Conservation (phyloP, 768 basidiomycete species). For the Auricularia sp. region DNA sequence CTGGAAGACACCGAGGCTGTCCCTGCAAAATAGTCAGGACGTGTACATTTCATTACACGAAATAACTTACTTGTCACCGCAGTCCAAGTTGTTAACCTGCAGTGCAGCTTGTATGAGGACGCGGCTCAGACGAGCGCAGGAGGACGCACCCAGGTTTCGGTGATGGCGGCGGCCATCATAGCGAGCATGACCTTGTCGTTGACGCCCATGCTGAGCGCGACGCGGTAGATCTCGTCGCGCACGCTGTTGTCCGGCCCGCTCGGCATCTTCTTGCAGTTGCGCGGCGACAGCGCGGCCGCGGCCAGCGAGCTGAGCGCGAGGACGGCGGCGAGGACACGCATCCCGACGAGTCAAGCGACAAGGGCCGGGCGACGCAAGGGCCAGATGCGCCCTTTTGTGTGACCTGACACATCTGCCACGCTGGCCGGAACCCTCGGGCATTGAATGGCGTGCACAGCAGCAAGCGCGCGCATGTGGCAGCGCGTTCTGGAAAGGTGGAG, state of each 20-base stretch:
- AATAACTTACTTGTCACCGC: neutral
- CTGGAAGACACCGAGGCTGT: neutral
- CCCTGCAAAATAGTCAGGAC: neutral
- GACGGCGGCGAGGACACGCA: neutral
- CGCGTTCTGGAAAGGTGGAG: too few species aligned
- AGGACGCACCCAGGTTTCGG: neutral
- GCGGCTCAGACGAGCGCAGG: too few species aligned
- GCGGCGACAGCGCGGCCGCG: neutral
- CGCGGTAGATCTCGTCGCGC: neutral
- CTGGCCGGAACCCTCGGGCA: too few species aligned
- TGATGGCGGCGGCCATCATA: neutral
- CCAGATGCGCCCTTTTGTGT: too few species aligned
- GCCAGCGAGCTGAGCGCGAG: neutral
- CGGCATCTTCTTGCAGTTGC: neutral
- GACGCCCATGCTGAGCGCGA: neutral
- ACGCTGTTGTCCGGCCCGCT: neutral
- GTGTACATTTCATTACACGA: neutral
- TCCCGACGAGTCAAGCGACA: neutral
- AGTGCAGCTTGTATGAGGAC: neutral
- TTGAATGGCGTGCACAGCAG: too few species aligned
- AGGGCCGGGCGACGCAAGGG: too few species aligned
- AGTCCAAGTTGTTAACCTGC: neutral
- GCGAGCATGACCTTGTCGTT: neutral
- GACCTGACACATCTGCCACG: too few species aligned
- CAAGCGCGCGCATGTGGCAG: too few species aligned